Base-by-base conservation (phyloP, 2,329 filamentous ascomycete genomes). In the Malbranchea zuffiana region DNA sequence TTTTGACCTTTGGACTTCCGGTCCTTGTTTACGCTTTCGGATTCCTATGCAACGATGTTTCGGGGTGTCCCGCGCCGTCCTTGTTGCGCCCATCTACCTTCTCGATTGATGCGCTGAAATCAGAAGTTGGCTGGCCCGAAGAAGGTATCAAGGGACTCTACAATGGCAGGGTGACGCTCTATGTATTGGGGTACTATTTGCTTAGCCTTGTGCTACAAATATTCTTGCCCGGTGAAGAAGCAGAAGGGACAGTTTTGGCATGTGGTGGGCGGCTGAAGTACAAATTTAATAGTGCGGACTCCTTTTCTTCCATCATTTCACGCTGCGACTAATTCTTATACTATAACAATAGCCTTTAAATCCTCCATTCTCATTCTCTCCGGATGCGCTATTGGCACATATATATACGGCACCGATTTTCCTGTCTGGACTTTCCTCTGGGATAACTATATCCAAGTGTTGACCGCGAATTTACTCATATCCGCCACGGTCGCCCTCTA, bases 371-470 rank as follows among this genome's bases (percentile, higher is more conserved):
- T 81, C 44, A 87, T 80, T 35, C 66, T 93, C 29, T 68, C 71
- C 12, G 66, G 80, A 4, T 73, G 79, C 36, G 75, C 75, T 24
- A 78, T 78, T 6, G 86, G 86, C 32, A 94, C 86, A 3, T 60
- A 77, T 27, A 62, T 77, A 3, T 74, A 88, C 49, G 88, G 88
- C 39, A 75, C 84, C 37, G 72, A 88, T 12, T 95, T 92, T 52
- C 72, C 76, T 6, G 72, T 94, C 37, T 98, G 88, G 88, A 83
- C 80, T 17, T 96, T 87, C 62, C 85, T 96, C 53, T 80, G 82
- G 66, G 78, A 93, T 55, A 88, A 96, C 64, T 92, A 88, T 56
- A 54, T 90, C 35, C 84, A 88, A 56, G 71, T 98, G 35, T 68
- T 93, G 23, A 90, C 86, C 0, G 75, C 80, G 44, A 92, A 87